Conservation (phyloP, 1,284 basidiomycete genomes). For the Irpex sp. region DNA sequence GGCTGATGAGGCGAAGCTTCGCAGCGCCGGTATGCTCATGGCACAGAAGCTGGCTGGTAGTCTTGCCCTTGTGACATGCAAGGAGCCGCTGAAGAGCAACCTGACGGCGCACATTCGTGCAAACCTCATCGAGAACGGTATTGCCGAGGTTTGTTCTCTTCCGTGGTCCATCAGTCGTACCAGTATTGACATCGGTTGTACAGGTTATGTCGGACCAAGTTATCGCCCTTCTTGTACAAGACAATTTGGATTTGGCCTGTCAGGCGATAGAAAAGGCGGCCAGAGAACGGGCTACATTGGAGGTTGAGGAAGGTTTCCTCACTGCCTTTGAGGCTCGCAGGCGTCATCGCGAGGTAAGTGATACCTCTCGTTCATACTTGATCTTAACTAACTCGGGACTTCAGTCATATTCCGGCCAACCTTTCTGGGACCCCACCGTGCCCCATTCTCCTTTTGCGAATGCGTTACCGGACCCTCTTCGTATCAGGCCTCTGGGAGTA, state of each 20-base stretch:
- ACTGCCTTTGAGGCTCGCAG: constrained; percentile 82
- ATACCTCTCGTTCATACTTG: no score
- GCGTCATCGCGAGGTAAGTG: constrained; percentile 78
- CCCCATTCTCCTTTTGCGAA: constrained; percentile 74
- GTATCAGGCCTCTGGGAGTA: constrained; percentile 83
- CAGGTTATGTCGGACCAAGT: constrained; percentile 68
- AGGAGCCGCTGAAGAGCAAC: constrained; percentile 93
- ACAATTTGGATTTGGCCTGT: constrained; percentile 95
- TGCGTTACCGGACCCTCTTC: constrained; percentile 85
- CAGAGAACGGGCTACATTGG: constrained; percentile 94
- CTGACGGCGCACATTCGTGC: constrained; percentile 88
- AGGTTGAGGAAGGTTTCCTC: constrained; percentile 90
- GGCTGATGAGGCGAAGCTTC: constrained; percentile 86
- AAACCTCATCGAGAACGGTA: constrained; percentile 81
- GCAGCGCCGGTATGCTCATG: constrained; percentile 94
- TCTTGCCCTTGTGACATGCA: constrained; percentile 96
- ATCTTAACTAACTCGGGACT: constrained; percentile 17
- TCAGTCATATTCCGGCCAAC: constrained; percentile 64
- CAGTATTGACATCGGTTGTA: constrained; percentile 17
- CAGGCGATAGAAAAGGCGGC: constrained; percentile 96
- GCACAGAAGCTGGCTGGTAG: constrained; percentile 96
- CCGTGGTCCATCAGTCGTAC: not conserved
- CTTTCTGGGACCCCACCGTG: constrained; percentile 85
- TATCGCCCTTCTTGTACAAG: constrained; percentile 81
- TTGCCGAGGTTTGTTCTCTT: constrained; percentile 62